Evolutionary conservation across 306 rosid species (phyloP).

Genomic region (Hippophae gyantsensis): DNA sequence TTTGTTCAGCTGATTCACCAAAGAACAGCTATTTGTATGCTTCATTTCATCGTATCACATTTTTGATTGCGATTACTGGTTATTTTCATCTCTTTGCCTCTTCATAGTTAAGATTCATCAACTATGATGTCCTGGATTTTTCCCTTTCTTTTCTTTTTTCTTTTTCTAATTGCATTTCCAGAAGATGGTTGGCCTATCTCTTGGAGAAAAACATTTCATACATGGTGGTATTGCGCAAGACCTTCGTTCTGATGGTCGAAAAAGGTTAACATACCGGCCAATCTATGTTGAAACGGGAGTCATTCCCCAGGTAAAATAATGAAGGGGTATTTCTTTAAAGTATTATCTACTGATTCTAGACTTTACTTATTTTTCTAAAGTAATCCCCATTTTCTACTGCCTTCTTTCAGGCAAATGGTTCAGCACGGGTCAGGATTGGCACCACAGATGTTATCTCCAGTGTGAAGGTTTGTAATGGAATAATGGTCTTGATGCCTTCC

Average conservation of each 20-base stretch:
- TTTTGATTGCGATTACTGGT: too few relatives aligned
- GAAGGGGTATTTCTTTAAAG: background rate
- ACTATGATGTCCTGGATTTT: too few relatives aligned
- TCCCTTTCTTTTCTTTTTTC: too few relatives aligned
- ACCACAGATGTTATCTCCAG: constrained; percentile 74
- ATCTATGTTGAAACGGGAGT: constrained; percentile 66
- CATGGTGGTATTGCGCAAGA: constrained; percentile 84
- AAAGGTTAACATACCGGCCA: constrained; percentile 58
- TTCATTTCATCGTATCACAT: too few relatives aligned
- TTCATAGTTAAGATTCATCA: too few relatives aligned
- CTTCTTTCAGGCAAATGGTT: constrained; percentile 66
- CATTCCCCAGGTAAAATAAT: constrained; percentile 55
- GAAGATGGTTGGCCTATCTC: constrained; percentile 65
- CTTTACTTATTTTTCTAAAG: background rate
- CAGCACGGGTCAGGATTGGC: constrained; percentile 76
- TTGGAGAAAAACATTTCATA: constrained; percentile 59
- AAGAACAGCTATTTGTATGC: too few relatives aligned
- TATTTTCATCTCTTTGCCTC: too few relatives aligned
- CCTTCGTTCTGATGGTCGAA: constrained; percentile 83
- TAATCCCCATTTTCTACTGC: constrained; percentile 8
- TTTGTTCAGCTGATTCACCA: too few relatives aligned
- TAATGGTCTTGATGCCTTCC: constrained; percentile 2
- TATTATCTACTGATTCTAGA: background rate
- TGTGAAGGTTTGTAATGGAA: constrained; percentile 52
- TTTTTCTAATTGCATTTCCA: background rate